A percentile compares a stretch with the other conserved stretches of the same genome.
phyloP scores from a whole-genome alignment of 1,284 basidiomycete species.

The Puccinia triticina region DNA sequence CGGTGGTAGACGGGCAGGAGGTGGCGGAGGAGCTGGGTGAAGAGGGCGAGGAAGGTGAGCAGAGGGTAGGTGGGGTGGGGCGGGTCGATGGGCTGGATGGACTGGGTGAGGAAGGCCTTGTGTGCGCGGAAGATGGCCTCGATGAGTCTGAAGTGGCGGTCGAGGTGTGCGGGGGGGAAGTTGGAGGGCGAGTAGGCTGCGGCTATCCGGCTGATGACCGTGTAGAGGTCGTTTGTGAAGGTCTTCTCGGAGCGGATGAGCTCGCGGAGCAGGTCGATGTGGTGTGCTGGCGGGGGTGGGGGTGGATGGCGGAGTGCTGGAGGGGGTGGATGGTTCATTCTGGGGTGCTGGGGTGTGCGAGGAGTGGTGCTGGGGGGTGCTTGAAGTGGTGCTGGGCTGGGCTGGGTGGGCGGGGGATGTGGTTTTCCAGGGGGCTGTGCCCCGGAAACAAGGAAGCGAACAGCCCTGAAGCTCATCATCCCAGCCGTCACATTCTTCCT shows the following conservation, averaged over 20 bases:
- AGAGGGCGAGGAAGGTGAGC: constrained; percentile 17
- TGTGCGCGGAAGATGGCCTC: constrained; percentile 25
- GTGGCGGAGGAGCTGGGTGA: constrained; percentile 7
- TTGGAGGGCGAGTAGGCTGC: constrained; percentile 11
- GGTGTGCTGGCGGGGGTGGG: background rate
- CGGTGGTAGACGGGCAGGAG: constrained; percentile 27
- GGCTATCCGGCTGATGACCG: constrained; percentile 33
- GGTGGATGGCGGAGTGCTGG: background rate
- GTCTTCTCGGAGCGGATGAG: constrained; percentile 31
- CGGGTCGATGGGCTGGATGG: constrained; percentile 3
- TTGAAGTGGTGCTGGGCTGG: no score
- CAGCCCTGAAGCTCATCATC: no score
- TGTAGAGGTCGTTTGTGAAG: constrained; percentile 18
- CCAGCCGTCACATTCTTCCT: no score
- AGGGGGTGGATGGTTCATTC: background rate
- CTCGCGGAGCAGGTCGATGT: background rate
- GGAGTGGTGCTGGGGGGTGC: no score
- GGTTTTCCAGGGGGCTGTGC: no score
- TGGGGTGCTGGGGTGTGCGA: no score
- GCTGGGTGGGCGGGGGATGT: no score
- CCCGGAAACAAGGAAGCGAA: no score
- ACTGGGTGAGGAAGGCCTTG: constrained; percentile 30
- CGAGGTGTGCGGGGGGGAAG: constrained; percentile 34
- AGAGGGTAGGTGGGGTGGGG: constrained; percentile 1
- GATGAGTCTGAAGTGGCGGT: constrained; percentile 39